Conservation (phyloP, 345 rosid genomes). For the Xanthoceras sorbifolium region DNA sequence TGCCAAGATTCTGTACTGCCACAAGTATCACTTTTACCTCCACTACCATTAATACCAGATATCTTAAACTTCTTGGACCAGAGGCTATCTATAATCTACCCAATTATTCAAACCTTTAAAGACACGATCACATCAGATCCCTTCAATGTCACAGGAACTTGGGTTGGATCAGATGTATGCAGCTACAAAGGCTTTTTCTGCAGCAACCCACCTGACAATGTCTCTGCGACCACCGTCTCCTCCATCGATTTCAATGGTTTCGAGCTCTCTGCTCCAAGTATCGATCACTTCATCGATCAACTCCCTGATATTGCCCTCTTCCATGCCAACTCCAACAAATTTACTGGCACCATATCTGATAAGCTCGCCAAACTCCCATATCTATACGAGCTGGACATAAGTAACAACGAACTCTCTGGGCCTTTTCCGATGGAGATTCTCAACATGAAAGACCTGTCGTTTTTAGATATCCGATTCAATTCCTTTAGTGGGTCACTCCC, state of each 20-base stretch:
- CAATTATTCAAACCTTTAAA: conserved; percentile 39
- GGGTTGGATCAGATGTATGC: conserved; percentile 47
- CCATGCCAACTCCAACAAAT: conserved; percentile 54
- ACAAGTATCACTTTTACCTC: not conserved
- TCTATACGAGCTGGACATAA: conserved; percentile 44
- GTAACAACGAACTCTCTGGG: conserved; percentile 43
- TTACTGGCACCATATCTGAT: conserved; percentile 39
- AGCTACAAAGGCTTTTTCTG: conserved; percentile 47
- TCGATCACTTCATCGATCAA: conserved; percentile 45
- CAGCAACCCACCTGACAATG: conserved; percentile 39
- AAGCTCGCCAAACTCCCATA: conserved; percentile 26
- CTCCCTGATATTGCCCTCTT: conserved; percentile 56
- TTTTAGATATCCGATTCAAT: conserved; percentile 49
- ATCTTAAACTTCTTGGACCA: conserved; percentile 31
- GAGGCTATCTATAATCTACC: conserved; percentile 26
- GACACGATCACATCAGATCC: conserved; percentile 39
- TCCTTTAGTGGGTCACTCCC: conserved; percentile 44
- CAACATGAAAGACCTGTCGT: conserved; percentile 22
- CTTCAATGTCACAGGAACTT: conserved; percentile 29
- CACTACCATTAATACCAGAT: not conserved
- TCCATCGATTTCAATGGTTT: conserved; percentile 44
- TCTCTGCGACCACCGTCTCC: conserved; percentile 39
- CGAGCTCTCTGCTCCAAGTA: conserved; percentile 33
- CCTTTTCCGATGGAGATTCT: conserved; percentile 34
- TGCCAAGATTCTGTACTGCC: conserved; percentile 4